These are phyloP conservation scores for Adansonia madagascariensis DNA, from an alignment of 441 rosid genomes.

Conservation along the genomic window DNA sequence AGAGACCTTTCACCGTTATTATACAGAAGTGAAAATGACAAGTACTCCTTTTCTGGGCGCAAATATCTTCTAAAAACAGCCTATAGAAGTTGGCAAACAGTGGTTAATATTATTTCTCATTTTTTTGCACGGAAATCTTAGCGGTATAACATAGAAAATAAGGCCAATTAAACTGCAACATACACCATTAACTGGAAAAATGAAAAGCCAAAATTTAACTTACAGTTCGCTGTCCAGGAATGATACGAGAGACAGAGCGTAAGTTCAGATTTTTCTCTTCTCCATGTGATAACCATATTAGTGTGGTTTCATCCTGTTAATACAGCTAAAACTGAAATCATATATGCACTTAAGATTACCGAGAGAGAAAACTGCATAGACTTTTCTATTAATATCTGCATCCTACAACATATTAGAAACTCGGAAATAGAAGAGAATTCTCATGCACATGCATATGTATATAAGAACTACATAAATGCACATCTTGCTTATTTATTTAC, in stretches of 20 bases:
- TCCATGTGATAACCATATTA: slow-evolving; percentile 60
- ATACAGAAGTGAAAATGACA: slow-evolving; percentile 89
- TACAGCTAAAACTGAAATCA: slow-evolving; percentile 51
- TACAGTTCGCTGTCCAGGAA: slow-evolving; percentile 95
- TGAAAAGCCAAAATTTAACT: slow-evolving; percentile 34
- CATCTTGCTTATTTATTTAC: slow-evolving; percentile 15
- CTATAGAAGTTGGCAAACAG: slow-evolving; percentile 41
- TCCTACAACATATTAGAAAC: too few species aligned
- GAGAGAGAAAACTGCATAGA: slow-evolving; percentile 12
- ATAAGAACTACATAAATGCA: background rate
- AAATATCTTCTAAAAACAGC: slow-evolving; percentile 87
- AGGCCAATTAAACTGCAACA: slow-evolving; percentile 25
- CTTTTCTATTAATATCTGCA: background rate
- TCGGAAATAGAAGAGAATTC: background rate
- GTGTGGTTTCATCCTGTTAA: slow-evolving; percentile 79
- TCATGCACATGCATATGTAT: background rate
- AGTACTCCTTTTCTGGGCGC: slow-evolving; percentile 90
- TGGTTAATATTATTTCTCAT: background rate
- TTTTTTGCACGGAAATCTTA: slow-evolving; percentile 7
- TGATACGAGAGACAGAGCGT: slow-evolving; percentile 57
- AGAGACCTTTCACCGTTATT: slow-evolving; percentile 85
- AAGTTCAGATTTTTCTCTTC: slow-evolving; percentile 63
- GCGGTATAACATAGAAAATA: slow-evolving; percentile 2
- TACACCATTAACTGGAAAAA: slow-evolving; percentile 8
- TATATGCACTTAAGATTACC: slow-evolving; percentile 36